Evolutionary conservation across 2,329 filamentous ascomycete species (phyloP).

Genomic region (Diplodia seriata): DNA sequence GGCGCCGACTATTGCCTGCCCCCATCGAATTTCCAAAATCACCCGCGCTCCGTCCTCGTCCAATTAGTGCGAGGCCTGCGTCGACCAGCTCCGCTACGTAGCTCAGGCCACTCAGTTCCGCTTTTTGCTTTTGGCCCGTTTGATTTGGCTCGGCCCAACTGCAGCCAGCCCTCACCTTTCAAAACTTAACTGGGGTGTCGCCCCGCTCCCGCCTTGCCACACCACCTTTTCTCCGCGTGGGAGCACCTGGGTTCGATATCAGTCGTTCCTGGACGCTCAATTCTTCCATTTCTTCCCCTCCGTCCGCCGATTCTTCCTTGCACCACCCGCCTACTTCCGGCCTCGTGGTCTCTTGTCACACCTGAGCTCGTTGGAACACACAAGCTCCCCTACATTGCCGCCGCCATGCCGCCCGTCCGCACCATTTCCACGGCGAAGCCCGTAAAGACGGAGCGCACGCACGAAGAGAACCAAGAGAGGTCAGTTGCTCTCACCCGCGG

Average conservation of each 20-base stretch:
- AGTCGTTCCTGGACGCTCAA: slow-evolving; percentile 33
- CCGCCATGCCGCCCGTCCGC: slow-evolving; percentile 49
- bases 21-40: slow-evolving; percentile 24
- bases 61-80: slow-evolving; percentile 10
- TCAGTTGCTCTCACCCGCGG: slow-evolving; percentile 37
- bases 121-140: slow-evolving; percentile 28
- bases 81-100: not conserved
- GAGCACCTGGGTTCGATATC: slow-evolving; percentile 33
- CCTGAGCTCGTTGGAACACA: not conserved
- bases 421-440: slow-evolving; percentile 48
- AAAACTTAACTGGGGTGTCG: slow-evolving; percentile 21
- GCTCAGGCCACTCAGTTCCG: slow-evolving; percentile 4
- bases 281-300: not conserved
- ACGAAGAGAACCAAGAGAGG: slow-evolving; percentile 82
- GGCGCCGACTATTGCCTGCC: slow-evolving; percentile 15
- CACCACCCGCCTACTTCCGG: not conserved
- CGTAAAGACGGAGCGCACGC: slow-evolving; percentile 73
- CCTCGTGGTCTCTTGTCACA: not conserved
- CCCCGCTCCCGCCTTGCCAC: slow-evolving; percentile 26
- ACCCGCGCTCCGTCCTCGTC: slow-evolving; percentile 4
- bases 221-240: slow-evolving; percentile 14
- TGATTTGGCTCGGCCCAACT: slow-evolving; percentile 23
- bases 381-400: not conserved
- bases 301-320: not conserved
- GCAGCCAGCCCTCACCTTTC: slow-evolving; percentile 1